A percentile compares a stretch with the other conserved stretches of the same genome.
phyloP scores from a whole-genome alignment of 805 yeast species.

The Ogataea degrootiae region DNA sequence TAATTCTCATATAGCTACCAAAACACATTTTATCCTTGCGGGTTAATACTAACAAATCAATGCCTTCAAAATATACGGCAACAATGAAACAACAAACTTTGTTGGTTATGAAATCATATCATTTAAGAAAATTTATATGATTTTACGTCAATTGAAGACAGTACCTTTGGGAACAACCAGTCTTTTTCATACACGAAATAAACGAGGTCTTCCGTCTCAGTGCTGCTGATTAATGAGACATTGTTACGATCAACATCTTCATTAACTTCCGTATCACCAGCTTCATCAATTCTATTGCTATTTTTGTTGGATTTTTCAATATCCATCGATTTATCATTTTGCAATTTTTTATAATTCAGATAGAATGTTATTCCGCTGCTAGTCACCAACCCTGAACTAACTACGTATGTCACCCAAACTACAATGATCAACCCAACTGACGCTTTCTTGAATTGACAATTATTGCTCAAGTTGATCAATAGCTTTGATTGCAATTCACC shows the following conservation, averaged over 20 bases:
- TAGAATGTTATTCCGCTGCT: slow-evolving; percentile 10
- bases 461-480: slow-evolving; percentile 10
- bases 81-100: background rate
- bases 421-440: slow-evolving; percentile 15
- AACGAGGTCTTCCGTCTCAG: slow-evolving; percentile 1
- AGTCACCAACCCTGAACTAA: slow-evolving; percentile 13
- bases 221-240: background rate
- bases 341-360: slow-evolving; percentile 6
- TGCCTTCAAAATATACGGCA: background rate
- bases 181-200: slow-evolving; percentile 12
- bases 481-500: slow-evolving; percentile 11
- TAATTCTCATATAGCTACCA: too few relatives aligned
- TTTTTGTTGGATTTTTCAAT: too few relatives aligned
- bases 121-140: background rate
- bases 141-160: background rate
- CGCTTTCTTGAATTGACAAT: slow-evolving; percentile 22
- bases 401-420: slow-evolving; percentile 8
- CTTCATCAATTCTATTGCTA: too few relatives aligned
- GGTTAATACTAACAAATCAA: background rate
- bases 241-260: background rate
- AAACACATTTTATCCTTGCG: too few relatives aligned
- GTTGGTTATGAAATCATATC: background rate
- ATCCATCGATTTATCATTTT: background rate
- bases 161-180: slow-evolving; percentile 16
- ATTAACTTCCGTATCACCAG: background rate